Conservation (phyloP, 306 rosid genomes). For the Trifolium subterraneum region DNA sequence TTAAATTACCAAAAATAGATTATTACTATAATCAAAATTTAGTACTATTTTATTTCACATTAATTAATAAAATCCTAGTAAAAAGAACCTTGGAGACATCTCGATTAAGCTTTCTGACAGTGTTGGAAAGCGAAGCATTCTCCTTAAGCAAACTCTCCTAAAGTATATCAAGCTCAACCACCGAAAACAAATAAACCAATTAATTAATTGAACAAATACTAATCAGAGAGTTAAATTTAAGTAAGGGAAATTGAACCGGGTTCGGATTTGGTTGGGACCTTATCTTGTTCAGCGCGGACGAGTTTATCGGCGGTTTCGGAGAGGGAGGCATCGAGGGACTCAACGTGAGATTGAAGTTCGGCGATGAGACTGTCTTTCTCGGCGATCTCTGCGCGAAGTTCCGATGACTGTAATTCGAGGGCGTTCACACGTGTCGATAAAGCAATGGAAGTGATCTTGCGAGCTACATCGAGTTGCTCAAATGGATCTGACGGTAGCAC, state of each 20-base stretch:
- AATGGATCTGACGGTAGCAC: constrained; percentile 92
- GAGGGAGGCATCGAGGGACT: constrained; percentile 70
- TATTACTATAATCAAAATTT: background rate
- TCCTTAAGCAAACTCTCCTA: constrained; percentile 76
- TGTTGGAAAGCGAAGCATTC: constrained; percentile 64
- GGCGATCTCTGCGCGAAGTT: constrained; percentile 58
- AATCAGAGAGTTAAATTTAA: background rate
- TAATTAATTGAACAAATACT: background rate
- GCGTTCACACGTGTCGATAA: constrained; percentile 82
- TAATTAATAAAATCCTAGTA: background rate
- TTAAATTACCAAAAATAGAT: background rate
- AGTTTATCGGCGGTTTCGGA: constrained; percentile 64
- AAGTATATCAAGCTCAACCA: background rate
- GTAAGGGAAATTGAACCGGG: background rate
- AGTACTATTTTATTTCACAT: background rate
- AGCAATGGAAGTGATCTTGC: constrained; percentile 89
- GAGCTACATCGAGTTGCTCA: constrained; percentile 95
- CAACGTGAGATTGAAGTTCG: constrained; percentile 70
- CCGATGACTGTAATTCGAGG: constrained; percentile 63
- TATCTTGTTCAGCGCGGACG: constrained; percentile 58
- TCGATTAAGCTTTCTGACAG: constrained; percentile 84
- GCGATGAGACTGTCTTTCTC: constrained; percentile 68
- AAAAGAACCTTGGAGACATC: constrained; percentile 86
- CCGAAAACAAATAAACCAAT: background rate
- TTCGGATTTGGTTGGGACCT: constrained; percentile 52